Evolutionary conservation across 2,329 filamentous ascomycete species (phyloP).

Genomic region (Clathrospora elynae): DNA sequence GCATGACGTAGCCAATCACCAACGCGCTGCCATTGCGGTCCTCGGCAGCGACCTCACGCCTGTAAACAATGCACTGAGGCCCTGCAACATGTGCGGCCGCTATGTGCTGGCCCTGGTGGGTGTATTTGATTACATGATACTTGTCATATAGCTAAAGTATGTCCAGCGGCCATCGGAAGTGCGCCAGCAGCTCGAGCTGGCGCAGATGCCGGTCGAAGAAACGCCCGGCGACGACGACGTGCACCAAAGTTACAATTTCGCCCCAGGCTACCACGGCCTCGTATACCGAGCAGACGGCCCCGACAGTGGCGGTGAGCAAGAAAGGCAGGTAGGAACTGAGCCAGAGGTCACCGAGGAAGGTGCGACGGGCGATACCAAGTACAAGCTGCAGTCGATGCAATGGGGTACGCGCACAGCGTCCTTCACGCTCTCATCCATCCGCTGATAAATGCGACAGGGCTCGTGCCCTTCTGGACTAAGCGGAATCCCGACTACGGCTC

Average conservation of each 20-base stretch:
- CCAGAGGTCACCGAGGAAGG: constrained; percentile 14
- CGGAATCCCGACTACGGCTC: constrained; percentile 76
- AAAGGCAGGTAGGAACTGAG: constrained; percentile 5
- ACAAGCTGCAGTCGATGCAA: constrained; percentile 90
- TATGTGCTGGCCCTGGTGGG: constrained; percentile 67
- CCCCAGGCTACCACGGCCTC: constrained; percentile 81
- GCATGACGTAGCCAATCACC: constrained; percentile 45
- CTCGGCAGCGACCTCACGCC: constrained; percentile 1
- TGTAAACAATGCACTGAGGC: constrained; percentile 26
- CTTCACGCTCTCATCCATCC: too few species aligned
- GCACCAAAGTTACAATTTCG: constrained; percentile 88
- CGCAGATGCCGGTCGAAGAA: constrained; percentile 74
- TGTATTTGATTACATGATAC: constrained; percentile 4
- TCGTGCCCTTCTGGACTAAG: constrained; percentile 94
- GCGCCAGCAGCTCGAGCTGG: constrained; percentile 71
- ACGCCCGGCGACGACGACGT: constrained; percentile 72
- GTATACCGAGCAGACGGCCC: constrained; percentile 80
- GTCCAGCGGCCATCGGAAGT: constrained; percentile 75
- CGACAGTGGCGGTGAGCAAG: constrained; percentile 57
- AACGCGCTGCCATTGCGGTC: constrained; percentile 22
- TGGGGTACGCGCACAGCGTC: too few species aligned
- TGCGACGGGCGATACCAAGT: constrained; percentile 56
- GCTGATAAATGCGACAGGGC: constrained; percentile 51
- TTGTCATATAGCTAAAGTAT: constrained; percentile 16
- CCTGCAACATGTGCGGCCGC: constrained; percentile 67